Evolutionary conservation across 2,329 filamentous ascomycete genomes (phyloP).

Genomic region (Nigrospora sphaerica): DNA sequence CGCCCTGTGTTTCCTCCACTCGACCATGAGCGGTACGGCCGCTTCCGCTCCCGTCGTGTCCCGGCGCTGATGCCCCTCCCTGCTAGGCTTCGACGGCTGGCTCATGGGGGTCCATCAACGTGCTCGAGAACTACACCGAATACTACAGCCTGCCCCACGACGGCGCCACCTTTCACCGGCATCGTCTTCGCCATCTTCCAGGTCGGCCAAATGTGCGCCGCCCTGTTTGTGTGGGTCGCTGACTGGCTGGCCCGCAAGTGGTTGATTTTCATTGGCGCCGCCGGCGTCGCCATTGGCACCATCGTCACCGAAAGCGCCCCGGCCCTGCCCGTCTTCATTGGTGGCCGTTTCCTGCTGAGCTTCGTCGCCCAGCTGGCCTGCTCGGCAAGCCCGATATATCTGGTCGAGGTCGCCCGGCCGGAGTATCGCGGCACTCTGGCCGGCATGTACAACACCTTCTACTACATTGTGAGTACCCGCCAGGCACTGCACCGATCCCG

Average conservation of each 20-base stretch:
- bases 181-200: conserved; percentile 36
- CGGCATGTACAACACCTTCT: conserved; percentile 40
- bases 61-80: conserved; percentile 9
- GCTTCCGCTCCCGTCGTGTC: neutral
- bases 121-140: conserved; percentile 29
- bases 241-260: conserved; percentile 36
- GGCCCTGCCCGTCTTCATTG: conserved; percentile 41
- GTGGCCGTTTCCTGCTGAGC: conserved; percentile 38
- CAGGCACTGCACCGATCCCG: too few species aligned
- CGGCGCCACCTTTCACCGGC: conserved; percentile 31
- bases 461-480: conserved; percentile 20
- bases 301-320: conserved; percentile 39
- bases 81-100: conserved; percentile 30
- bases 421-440: conserved; percentile 50
- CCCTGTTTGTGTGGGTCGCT: conserved; percentile 33
- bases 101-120: conserved; percentile 37
- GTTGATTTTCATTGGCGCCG: conserved; percentile 35
- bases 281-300: conserved; percentile 41
- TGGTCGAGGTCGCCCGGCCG: conserved; percentile 54
- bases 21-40: conserved; percentile 26
- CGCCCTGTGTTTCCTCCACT: conserved; percentile 22
- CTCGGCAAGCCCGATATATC: conserved; percentile 50
- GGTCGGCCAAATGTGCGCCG: conserved; percentile 34
- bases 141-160: conserved; percentile 28
- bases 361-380: conserved; percentile 50